Evolutionary conservation across 805 yeast species (phyloP).

Genomic region (Cyberlindnera suaveolens): DNA sequence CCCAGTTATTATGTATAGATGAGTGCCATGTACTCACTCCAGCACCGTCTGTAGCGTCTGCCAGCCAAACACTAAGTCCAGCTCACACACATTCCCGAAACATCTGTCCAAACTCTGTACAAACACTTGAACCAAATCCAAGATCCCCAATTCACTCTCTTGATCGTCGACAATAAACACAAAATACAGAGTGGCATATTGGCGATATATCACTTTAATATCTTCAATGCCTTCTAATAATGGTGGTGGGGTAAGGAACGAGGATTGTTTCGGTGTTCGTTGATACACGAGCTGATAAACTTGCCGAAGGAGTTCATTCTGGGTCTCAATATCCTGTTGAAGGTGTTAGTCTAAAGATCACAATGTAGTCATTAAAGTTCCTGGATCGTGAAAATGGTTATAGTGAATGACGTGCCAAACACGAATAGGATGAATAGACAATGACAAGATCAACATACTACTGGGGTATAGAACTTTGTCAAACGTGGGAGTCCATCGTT

Average conservation of each 20-base stretch:
- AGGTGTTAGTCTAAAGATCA: background rate
- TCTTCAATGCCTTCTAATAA: slow-evolving; percentile 56
- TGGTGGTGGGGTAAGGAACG: slow-evolving; percentile 87
- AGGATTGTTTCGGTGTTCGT: slow-evolving; percentile 72
- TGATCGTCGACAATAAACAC: slow-evolving; percentile 95
- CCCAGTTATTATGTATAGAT: background rate
- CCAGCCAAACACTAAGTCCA: slow-evolving; percentile 98
- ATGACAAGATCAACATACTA: slow-evolving; percentile 26
- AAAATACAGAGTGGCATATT: slow-evolving; percentile 93
- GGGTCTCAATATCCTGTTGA: slow-evolving; percentile 62
- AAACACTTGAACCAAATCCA: slow-evolving; percentile 93
- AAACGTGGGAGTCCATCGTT: slow-evolving; percentile 86
- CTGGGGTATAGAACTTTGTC: slow-evolving; percentile 87
- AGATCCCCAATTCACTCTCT: slow-evolving; percentile 88
- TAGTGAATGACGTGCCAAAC: too few species aligned
- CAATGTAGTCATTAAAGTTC: background rate
- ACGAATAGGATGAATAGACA: background rate
- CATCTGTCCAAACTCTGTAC: slow-evolving; percentile 93
- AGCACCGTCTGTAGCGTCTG: slow-evolving; percentile 88
- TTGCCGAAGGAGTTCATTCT: slow-evolving; percentile 71
- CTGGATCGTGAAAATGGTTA: too few species aligned
- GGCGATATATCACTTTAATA: slow-evolving; percentile 86
- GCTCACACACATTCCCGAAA: slow-evolving; percentile 89
- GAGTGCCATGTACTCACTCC: slow-evolving; percentile 29
- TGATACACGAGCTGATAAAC: slow-evolving; percentile 71